Conservation (phyloP, 2,329 filamentous ascomycete genomes). For the Zymoseptoria pseudotritici region DNA sequence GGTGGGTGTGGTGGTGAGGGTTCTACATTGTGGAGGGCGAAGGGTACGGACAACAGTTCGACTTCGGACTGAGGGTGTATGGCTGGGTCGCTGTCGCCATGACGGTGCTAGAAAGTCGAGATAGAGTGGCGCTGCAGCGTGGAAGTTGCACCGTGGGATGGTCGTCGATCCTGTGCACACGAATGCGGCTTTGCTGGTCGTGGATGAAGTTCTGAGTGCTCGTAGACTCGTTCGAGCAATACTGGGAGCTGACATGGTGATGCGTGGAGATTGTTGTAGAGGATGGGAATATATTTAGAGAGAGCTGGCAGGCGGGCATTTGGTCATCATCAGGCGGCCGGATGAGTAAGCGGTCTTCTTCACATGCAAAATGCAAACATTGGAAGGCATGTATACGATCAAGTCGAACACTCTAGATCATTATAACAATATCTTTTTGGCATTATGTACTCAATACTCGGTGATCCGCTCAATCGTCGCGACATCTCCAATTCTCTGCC, state of each 20-base stretch:
- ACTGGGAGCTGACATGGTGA: background rate
- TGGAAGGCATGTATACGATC: background rate
- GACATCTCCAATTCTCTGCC: background rate
- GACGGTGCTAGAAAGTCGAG: conserved; percentile 30
- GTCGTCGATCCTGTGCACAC: background rate
- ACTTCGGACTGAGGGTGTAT: background rate
- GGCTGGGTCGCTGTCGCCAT: conserved; percentile 13
- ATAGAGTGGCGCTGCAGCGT: conserved; percentile 24
- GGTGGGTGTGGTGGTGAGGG: conserved; percentile 13
- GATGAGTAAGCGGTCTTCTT: background rate
- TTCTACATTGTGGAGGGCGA: background rate
- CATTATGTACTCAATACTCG: background rate
- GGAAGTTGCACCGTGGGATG: conserved; percentile 7
- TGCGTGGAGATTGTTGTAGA: background rate
- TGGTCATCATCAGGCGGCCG: background rate
- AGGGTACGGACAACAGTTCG: background rate
- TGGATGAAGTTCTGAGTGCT: background rate
- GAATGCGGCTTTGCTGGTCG: background rate
- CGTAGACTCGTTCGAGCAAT: background rate
- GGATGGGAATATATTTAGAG: background rate
- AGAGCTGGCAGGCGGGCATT: background rate
- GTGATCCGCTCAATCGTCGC: background rate
- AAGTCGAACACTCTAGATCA: background rate
- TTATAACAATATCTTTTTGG: background rate
- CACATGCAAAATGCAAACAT: background rate